phyloP scores from a whole-genome alignment of 2,329 filamentous ascomycete genomes.

The Neocucurbitaria cava region DNA sequence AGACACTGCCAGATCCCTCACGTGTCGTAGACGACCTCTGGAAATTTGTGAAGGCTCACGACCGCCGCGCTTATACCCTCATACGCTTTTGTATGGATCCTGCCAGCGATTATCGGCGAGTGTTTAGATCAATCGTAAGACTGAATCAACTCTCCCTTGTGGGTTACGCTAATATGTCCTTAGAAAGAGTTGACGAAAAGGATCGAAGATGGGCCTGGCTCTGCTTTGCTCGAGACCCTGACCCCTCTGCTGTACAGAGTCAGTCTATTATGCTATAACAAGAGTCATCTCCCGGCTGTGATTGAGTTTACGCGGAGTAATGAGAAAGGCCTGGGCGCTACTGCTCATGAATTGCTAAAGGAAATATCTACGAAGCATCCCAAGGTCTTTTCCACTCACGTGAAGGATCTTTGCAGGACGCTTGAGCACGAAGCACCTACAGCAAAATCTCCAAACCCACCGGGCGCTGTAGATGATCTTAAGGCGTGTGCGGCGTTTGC shows the following conservation, averaged over 20 bases:
- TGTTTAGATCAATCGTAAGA: constrained; percentile 75
- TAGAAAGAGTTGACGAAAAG: constrained; percentile 83
- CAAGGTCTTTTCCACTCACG: constrained; percentile 89
- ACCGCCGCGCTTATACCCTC: constrained; percentile 88
- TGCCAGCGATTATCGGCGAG: constrained; percentile 90
- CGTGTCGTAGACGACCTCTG: constrained; percentile 79
- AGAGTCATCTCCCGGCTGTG: constrained; percentile 89
- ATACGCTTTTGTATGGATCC: constrained; percentile 84
- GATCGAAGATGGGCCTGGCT: constrained; percentile 70
- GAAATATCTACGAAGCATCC: constrained; percentile 91
- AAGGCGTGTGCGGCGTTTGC: constrained; percentile 95
- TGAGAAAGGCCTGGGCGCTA: constrained; percentile 75
- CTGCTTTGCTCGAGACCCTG: constrained; percentile 77
- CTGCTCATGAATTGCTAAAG: constrained; percentile 87
- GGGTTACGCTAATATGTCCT: constrained; percentile 13
- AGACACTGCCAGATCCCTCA: constrained; percentile 76
- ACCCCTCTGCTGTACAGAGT: constrained; percentile 83
- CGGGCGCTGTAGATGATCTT: constrained; percentile 82
- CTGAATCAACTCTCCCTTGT: background rate
- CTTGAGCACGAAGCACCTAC: constrained; percentile 82
- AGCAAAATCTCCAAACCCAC: constrained; percentile 70
- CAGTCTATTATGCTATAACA: constrained; percentile 87
- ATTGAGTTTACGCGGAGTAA: constrained; percentile 87
- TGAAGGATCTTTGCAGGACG: constrained; percentile 88
- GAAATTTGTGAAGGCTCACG: constrained; percentile 90